Base-by-base conservation (phyloP, 805 yeast genomes). In the Sugiyamaella boreocaroliniensis region DNA sequence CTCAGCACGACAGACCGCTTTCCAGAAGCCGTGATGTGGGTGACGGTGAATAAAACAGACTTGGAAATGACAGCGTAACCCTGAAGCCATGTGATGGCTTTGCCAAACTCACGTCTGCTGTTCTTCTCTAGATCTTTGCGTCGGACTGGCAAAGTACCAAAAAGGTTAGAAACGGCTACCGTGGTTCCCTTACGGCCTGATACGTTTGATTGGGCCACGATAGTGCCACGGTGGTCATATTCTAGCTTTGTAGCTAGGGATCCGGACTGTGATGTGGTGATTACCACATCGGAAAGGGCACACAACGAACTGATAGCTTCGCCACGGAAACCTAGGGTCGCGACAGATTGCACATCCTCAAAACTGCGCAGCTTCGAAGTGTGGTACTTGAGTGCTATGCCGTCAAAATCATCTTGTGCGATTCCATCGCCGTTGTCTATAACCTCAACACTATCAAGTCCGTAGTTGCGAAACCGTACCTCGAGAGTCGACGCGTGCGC, bases 341-440 rank as follows among this genome's bases (percentile, higher is more conserved):
- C 49, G 2, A 76, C 64, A 0, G 47, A 15, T 12, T 59, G 62
- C 34, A 84, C 60, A 18, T 75, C 79, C 0, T 66, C 67, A 29
- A 75, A 59, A 0, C 54, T 47, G 1, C 47, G 32, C 2, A 79
- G 44, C 59, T 84, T 86, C 0, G 90, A 82, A 0, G 92, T 84
- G 52, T 68, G 69, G 60, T 78, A 71, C 16, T 74, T 67, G 12
- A 56, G 47, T 0, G 85, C 89, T 0, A 85, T 61, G 1, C 58
- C 41, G 0, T 60, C 67, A 47, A 86, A 61, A 45, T 82, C 83
- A 0, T 61, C 71, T 0, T 74, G 72, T 4, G 57, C 52, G 2
- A 90, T 79, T 0, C 97, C 97, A 1, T 18, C 26, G 0, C 97
- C 97, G 64, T 90, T 73, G 65, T 90, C 97, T 1, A 56, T 55